phyloP scores from a whole-genome alignment of 1,284 basidiomycete genomes.

The Microbotryomycetes sp. region DNA sequence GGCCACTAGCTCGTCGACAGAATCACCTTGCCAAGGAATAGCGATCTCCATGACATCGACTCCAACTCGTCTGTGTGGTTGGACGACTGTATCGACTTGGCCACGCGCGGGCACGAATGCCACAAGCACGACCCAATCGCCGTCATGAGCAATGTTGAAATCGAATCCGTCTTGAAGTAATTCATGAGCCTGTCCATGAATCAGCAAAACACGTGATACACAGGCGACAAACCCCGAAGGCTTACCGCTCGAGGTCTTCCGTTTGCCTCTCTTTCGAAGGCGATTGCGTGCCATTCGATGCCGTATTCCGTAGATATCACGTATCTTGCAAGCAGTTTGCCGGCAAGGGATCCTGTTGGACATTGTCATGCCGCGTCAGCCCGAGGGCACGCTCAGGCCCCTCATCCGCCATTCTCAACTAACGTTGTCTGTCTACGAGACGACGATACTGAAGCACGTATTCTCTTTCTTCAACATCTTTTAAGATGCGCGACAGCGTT shows the following conservation, averaged over 20 bases:
- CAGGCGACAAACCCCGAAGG: constrained; percentile 5
- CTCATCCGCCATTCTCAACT: no score
- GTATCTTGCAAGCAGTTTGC: no score
- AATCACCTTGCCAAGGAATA: constrained; percentile 51
- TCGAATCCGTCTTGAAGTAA: constrained; percentile 43
- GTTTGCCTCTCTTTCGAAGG: not conserved
- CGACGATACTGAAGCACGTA: no score
- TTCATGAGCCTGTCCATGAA: not conserved
- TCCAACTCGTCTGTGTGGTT: constrained; percentile 57
- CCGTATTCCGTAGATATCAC: constrained; percentile 32
- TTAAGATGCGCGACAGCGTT: no score
- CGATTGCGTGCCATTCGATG: not conserved
- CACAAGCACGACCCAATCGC: constrained; percentile 59
- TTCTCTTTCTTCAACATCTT: no score
- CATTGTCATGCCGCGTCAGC: no score
- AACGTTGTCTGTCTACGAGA: no score
- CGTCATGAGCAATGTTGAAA: constrained; percentile 74
- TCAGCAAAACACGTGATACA: not conserved
- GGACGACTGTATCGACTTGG: constrained; percentile 45
- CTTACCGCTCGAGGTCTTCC: not conserved
- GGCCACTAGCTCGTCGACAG: no score
- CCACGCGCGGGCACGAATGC: constrained; percentile 42
- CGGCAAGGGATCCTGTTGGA: no score
- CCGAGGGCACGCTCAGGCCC: no score
- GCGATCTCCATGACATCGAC: constrained; percentile 63